Percentiles rank a stretch among this genome's conserved stretches.
Evolutionary conservation across 139 green algal genomes (phyloP).

Genomic region (Eudorina sp.): DNA sequence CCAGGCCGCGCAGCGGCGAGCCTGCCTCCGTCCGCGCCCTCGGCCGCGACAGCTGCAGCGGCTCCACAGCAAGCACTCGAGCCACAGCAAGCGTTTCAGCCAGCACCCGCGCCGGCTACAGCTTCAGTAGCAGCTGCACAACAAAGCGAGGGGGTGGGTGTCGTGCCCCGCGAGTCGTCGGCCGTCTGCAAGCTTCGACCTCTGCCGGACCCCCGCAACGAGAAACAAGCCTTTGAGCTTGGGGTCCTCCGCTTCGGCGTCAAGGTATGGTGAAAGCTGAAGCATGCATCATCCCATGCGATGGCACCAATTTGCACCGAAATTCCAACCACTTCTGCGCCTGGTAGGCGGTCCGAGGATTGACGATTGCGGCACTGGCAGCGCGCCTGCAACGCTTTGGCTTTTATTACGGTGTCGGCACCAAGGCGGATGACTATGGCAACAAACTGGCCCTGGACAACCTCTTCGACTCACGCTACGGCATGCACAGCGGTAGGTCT

Average conservation of each 20-base stretch:
- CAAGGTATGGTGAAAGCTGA: too few species aligned
- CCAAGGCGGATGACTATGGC: background rate
- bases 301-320: too few species aligned
- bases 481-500: background rate
- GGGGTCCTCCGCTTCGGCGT: conserved; percentile 37
- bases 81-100: too few species aligned
- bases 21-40: too few species aligned
- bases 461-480: background rate
- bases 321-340: too few species aligned
- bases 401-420: conserved; percentile 32
- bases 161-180: too few species aligned
- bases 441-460: conserved; percentile 55
- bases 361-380: conserved; percentile 28
- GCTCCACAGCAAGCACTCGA: too few species aligned
- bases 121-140: background rate
- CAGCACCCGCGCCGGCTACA: too few species aligned
- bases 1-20: too few species aligned
- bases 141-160: too few species aligned
- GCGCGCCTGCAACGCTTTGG: conserved; percentile 46
- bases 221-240: conserved; percentile 47
- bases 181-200: background rate
- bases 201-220: conserved; percentile 38
- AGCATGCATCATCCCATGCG: too few species aligned
- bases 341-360: background rate
- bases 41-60: background rate